Evolutionary conservation across 345 rosid species (phyloP).

Genomic region (Clausena lansium): DNA sequence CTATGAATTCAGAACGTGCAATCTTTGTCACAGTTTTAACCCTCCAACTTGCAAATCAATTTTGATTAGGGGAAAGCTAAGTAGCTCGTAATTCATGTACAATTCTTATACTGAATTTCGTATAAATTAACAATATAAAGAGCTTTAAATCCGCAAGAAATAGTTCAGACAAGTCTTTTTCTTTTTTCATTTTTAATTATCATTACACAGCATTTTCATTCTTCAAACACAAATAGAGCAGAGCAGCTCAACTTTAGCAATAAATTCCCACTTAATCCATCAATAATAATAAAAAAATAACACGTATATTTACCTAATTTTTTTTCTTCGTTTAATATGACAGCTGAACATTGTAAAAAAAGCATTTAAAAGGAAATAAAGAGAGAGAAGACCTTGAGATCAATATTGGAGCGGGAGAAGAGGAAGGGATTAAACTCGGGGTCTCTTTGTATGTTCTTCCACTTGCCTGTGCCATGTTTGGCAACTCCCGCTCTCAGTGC

Average conservation of each 20-base stretch:
- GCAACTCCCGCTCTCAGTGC: constrained; percentile 66
- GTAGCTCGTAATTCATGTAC: too few relatives aligned
- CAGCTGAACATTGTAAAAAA: background rate
- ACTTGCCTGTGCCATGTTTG: constrained; percentile 75
- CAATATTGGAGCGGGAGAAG: constrained; percentile 62
- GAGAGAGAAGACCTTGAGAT: constrained; percentile 64
- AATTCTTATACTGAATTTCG: background rate
- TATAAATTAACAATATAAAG: background rate
- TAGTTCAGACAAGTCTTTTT: background rate
- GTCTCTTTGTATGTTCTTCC: constrained; percentile 66
- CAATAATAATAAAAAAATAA: background rate
- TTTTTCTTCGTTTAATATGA: background rate
- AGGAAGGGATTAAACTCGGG: constrained; percentile 62
- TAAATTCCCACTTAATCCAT: background rate
- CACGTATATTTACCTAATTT: too few relatives aligned
- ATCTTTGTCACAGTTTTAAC: background rate
- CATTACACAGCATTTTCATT: background rate
- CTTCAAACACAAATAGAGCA: background rate
- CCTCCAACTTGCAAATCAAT: background rate
- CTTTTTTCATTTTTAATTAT: too few relatives aligned
- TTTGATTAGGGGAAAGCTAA: background rate
- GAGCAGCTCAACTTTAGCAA: background rate
- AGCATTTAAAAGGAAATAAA: background rate
- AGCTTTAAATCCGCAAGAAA: background rate
- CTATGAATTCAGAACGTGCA: background rate